These are phyloP conservation scores for Podospora conica DNA, from an alignment of 495 filamentous ascomycete genomes.

Conservation along the genomic window DNA sequence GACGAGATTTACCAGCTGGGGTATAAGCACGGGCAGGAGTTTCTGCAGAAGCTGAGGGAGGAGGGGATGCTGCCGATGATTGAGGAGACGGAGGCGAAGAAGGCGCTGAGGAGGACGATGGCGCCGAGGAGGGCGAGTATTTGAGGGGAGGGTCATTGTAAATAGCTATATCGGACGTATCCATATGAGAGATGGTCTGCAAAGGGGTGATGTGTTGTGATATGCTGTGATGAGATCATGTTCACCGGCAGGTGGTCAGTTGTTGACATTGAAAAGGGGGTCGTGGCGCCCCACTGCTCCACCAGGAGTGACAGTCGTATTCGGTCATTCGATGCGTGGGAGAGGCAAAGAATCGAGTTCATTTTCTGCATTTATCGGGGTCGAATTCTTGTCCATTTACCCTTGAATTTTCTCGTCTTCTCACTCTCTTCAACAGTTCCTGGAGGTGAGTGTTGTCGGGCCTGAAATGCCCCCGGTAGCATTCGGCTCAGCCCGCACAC, in stretches of 20 bases:
- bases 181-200: background rate
- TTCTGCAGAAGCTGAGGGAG: conserved; percentile 63
- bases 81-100: conserved; percentile 78
- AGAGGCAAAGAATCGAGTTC: too few species aligned
- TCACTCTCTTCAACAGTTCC: too few species aligned
- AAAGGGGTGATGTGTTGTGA: background rate
- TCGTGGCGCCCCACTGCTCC: too few species aligned
- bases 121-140: conserved; percentile 91
- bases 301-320: too few species aligned
- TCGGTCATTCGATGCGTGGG: too few species aligned
- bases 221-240: background rate
- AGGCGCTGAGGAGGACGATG: conserved; percentile 84
- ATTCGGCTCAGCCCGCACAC: too few species aligned
- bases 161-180: background rate
- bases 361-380: too few species aligned
- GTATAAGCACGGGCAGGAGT: conserved; percentile 76
- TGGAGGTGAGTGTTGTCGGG: too few species aligned
- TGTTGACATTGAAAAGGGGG: background rate
- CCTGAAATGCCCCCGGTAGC: too few species aligned
- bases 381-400: too few species aligned
- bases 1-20: conserved; percentile 92
- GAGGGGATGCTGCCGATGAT: conserved; percentile 64
- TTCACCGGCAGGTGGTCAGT: background rate
- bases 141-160: conserved; percentile 24
- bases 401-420: too few species aligned